Evolutionary conservation across 73 alveolate species (phyloP), one percentile per base, ranked within the genome.

Genomic region (Paramecium octaurelia): DNA sequence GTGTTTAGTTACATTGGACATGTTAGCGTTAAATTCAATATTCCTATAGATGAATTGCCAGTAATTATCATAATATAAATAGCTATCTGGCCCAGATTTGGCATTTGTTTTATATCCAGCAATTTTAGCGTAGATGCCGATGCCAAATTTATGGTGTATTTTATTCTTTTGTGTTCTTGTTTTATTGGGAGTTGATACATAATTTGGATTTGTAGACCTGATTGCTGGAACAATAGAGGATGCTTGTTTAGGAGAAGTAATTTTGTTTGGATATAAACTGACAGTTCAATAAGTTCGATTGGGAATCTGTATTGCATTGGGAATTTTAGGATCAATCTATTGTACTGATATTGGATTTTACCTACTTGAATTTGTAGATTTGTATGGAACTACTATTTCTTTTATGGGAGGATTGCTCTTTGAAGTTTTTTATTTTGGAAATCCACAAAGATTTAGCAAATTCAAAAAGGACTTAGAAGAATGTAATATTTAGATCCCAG

Each of bases 61-160:
- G 84, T 64, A 64, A 34, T 31, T 1, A 3, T 14, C 4, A 64
- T 4, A 27, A 8, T 31, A 27, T 27, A 54, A 18, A 9, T 64
- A 64, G 84, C 31, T 94, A 27, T 38, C 88, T 21, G 97, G 97
- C 11, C 92, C 94, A 21, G 97, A 94, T 42, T 92, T 94, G n/a
- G 86, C 95, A 27, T 94, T 94, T 85, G 97, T 94, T 21, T 86
- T 92, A 29, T 94, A 92, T 86, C 97, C 97, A 16, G 95, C 95
- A 6, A 71, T 94, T 48, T 40, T 94, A 24, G 93, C 93, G 4
- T 16, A 43, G 1, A 71, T 92, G 85, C 97, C 97, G 1, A 46
- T 34, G 11, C 83, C 97, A n/a, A 93, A 92, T 50, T 29, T 86
- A 14, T 92, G 95, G 92, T 85, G 94, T 9, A 58, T 94, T 36